Conservation (phyloP, 768 basidiomycete genomes). For the Psilocybe azurescens region DNA sequence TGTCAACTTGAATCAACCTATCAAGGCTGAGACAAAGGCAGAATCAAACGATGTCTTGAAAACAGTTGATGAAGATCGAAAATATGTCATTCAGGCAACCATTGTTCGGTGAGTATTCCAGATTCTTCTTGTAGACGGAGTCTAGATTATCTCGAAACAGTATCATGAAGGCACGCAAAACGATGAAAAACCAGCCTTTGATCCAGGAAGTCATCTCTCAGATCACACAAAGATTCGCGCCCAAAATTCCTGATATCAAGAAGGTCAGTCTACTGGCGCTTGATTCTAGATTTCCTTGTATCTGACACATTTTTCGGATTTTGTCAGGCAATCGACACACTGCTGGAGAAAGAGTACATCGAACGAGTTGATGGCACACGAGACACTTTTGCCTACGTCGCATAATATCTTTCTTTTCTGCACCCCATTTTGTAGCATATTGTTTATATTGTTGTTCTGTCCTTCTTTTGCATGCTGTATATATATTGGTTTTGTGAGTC, state of each 20-base stretch:
- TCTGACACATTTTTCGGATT: not conserved
- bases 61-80: conserved; percentile 96
- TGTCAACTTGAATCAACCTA: conserved; percentile 88
- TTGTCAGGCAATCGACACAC: conserved; percentile 84
- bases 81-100: conserved; percentile 95
- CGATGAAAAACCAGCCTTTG: conserved; percentile 91
- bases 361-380: conserved; percentile 90
- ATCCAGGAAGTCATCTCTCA: conserved; percentile 92
- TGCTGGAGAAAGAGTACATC: conserved; percentile 98
- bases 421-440: conserved; percentile 18
- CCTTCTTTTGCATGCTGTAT: conserved; percentile 23
- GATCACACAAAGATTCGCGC: conserved; percentile 86
- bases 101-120: conserved; percentile 70
- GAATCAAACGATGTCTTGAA: conserved; percentile 93
- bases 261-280: conserved; percentile 56
- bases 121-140: conserved; percentile 1
- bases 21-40: conserved; percentile 94
- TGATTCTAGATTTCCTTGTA: not conserved
- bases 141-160: conserved; percentile 40
- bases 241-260: conserved; percentile 97
- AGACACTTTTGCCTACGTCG: conserved; percentile 87
- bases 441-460: conserved; percentile 11
- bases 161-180: conserved; percentile 96
- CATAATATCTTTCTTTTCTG: conserved; percentile 41
- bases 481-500: conserved; percentile 25